These are phyloP conservation scores for Fistulifera solaris DNA, from an alignment of 108 stramenopile species.

Conservation along the genomic window DNA sequence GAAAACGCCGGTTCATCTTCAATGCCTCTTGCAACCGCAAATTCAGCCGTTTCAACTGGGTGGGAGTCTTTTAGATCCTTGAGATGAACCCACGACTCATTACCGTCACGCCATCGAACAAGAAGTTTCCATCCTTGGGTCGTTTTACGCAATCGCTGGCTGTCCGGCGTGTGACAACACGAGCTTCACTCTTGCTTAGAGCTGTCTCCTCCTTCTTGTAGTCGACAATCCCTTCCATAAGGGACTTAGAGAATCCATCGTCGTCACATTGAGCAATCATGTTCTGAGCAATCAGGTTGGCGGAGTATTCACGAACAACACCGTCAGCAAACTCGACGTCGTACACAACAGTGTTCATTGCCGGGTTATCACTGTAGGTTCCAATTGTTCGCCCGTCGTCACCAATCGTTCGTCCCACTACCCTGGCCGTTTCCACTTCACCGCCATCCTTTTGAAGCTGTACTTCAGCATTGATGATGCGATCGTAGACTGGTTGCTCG, in stretches of 20 bases:
- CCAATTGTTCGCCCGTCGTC: constrained; percentile 23
- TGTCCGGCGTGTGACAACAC: constrained; percentile 1
- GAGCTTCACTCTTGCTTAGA: constrained; percentile 4
- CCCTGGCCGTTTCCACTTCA: constrained; percentile 7
- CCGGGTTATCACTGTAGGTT: constrained; percentile 19
- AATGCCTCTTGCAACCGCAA: constrained; percentile 21
- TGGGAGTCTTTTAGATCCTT: constrained; percentile 20
- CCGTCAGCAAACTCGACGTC: constrained; percentile 50
- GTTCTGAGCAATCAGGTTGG: constrained; percentile 48
- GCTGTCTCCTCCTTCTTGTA: constrained; percentile 14
- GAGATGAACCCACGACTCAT: constrained; percentile 10
- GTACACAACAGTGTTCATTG: constrained; percentile 29
- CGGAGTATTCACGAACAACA: constrained; percentile 24
- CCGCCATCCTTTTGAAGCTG: constrained; percentile 19
- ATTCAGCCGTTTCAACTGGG: constrained; percentile 25
- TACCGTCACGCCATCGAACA: constrained; percentile 19
- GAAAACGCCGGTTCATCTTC: constrained; percentile 25
- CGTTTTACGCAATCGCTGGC: constrained; percentile 7
- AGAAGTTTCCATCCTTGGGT: constrained; percentile 25
- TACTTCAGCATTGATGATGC: constrained; percentile 30
- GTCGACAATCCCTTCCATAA: constrained; percentile 17
- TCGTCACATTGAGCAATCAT: constrained; percentile 24
- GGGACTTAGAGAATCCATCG: constrained; percentile 13
- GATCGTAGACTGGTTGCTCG: constrained; percentile 12
- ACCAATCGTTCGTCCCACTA: constrained; percentile 13